Evolutionary conservation across 2,329 filamentous ascomycete species (phyloP).

Genomic region (Epicoccum sorghinum): DNA sequence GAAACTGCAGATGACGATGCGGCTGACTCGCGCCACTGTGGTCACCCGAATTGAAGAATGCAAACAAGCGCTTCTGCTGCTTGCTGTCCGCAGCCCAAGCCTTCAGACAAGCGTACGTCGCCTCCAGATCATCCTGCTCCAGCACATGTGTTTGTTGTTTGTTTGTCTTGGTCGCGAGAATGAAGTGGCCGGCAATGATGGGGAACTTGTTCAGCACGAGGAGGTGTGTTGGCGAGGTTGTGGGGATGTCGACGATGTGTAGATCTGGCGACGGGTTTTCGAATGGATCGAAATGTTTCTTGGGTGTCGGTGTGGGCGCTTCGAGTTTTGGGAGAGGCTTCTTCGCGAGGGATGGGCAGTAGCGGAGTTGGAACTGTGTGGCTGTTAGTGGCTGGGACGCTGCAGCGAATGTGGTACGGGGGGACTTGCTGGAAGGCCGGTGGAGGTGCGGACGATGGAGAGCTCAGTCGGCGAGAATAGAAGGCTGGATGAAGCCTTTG

Average conservation of each 20-base stretch:
- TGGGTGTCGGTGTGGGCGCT: slow-evolving; percentile 19
- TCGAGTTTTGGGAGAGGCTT: slow-evolving; percentile 62
- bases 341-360: slow-evolving; percentile 70
- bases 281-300: slow-evolving; percentile 63
- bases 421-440: slow-evolving; percentile 45
- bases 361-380: slow-evolving; percentile 73
- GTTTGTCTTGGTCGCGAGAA: slow-evolving; percentile 69
- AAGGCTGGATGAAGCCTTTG: slow-evolving; percentile 43
- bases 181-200: slow-evolving; percentile 72
- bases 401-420: slow-evolving; percentile 9
- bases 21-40: slow-evolving; percentile 74
- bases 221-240: slow-evolving; percentile 57
- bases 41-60: slow-evolving; percentile 73
- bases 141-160: slow-evolving; percentile 70
- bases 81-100: slow-evolving; percentile 55
- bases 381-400: slow-evolving; percentile 18
- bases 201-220: slow-evolving; percentile 79
- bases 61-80: slow-evolving; percentile 58
- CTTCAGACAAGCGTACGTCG: slow-evolving; percentile 66
- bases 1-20: slow-evolving; percentile 74
- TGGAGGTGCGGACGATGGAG: slow-evolving; percentile 44
- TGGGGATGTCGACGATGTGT: slow-evolving; percentile 60
- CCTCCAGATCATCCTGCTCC: slow-evolving; percentile 64
- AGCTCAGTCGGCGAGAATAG: slow-evolving; percentile 51
- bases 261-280: slow-evolving; percentile 62